These are phyloP conservation scores for Mycena kentingensis DNA, from an alignment of 768 basidiomycete species.

Conservation along the genomic window DNA sequence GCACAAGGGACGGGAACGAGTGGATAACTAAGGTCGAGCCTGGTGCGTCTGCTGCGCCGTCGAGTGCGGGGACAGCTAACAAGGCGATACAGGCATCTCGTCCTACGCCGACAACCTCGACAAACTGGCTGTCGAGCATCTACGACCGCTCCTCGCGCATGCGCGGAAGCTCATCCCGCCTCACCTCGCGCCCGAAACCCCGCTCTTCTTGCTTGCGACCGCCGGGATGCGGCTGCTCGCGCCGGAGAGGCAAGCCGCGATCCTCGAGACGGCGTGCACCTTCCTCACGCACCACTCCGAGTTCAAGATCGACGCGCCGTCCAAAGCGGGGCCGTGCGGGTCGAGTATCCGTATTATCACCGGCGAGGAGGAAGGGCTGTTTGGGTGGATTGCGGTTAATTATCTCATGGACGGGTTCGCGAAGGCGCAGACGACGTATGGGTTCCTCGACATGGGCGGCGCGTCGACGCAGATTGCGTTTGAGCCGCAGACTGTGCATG, in stretches of 20 bases:
- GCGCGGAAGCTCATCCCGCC: constrained; percentile 85
- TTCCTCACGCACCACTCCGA: constrained; percentile 74
- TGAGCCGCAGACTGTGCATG: constrained; percentile 72
- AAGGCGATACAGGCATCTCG: constrained; percentile 71
- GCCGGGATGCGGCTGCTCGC: constrained; percentile 94
- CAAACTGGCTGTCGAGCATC: constrained; percentile 70
- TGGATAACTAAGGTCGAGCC: constrained; percentile 95
- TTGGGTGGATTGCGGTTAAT: constrained; percentile 99
- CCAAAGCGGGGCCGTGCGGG: constrained; percentile 80
- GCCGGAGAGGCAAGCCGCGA: constrained; percentile 62
- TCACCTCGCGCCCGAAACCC: constrained; percentile 80
- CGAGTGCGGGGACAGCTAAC: not conserved
- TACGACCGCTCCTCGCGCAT: constrained; percentile 81
- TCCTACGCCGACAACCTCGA: constrained; percentile 71
- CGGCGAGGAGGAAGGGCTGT: constrained; percentile 97
- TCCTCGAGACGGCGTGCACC: constrained; percentile 76
- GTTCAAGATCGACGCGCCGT: constrained; percentile 73
- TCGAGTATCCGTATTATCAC: constrained; percentile 92
- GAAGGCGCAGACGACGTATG: constrained; percentile 79
- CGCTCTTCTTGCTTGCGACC: constrained; percentile 92
- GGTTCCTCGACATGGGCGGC: constrained; percentile 99
- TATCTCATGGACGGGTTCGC: constrained; percentile 97
- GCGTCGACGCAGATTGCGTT: constrained; percentile 99
- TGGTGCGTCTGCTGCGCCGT: constrained; percentile 54
- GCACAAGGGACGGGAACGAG: constrained; percentile 73